These are phyloP conservation scores for Scopulariopsis brevicaulis DNA, from an alignment of 2,329 filamentous ascomycete species.

Conservation along the genomic window DNA sequence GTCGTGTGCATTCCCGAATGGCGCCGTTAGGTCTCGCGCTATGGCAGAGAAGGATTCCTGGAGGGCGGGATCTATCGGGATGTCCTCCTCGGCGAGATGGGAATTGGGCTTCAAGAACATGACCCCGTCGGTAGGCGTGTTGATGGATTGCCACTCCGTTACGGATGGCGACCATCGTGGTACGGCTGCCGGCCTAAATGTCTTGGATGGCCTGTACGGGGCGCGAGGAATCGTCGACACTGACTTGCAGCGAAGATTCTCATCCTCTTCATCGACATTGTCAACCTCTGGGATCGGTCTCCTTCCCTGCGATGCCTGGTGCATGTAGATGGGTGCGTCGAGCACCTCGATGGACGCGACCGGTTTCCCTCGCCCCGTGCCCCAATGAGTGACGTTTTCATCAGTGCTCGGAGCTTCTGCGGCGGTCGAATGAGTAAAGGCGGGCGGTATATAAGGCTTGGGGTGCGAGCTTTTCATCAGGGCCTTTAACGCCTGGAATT, in stretches of 20 bases:
- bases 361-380: slow-evolving; percentile 20
- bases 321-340: slow-evolving; percentile 37
- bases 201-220: neutral
- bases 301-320: slow-evolving; percentile 13
- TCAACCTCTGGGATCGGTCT: neutral
- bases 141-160: neutral
- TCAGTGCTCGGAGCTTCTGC: neutral
- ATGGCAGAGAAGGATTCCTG: neutral
- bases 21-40: neutral
- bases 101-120: slow-evolving; percentile 31
- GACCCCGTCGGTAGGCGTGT: slow-evolving; percentile 8
- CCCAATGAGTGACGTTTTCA: slow-evolving; percentile 5
- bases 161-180: neutral
- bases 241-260: neutral
- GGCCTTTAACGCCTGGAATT: slow-evolving; percentile 29
- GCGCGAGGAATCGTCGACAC: neutral
- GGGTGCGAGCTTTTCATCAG: slow-evolving; percentile 36
- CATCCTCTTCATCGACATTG: neutral
- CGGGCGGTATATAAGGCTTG: slow-evolving; percentile 18
- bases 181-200: neutral
- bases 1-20: neutral
- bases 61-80: neutral
- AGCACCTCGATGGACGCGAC: slow-evolving; percentile 34
- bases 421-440: slow-evolving; percentile 3
- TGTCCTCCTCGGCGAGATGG: slow-evolving; percentile 18